phyloP scores from a whole-genome alignment of 139 green algal genomes.

The Closterium sp. region DNA sequence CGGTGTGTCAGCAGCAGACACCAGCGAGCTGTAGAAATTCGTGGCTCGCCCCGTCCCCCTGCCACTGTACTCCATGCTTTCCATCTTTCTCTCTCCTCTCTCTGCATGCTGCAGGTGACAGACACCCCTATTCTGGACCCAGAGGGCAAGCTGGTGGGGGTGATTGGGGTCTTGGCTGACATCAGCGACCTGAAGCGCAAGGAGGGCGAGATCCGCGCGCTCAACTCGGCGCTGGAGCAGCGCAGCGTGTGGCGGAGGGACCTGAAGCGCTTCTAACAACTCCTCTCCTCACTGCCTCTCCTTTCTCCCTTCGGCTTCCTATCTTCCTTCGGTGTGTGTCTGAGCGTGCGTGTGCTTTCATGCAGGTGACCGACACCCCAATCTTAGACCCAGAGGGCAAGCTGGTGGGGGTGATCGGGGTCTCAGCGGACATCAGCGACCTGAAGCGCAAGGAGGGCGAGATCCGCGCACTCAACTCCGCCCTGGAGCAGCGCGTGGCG shows the following conservation, averaged over 20 bases:
- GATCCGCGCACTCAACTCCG: constrained; percentile 1
- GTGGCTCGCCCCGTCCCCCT: no score
- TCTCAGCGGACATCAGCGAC: constrained; percentile 22
- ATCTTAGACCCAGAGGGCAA: constrained; percentile 1
- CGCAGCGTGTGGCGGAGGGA: constrained; percentile 17
- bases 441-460: constrained; percentile 25
- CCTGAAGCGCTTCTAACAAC: no score
- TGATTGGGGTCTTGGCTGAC: constrained; percentile 14
- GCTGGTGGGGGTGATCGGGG: constrained; percentile 18
- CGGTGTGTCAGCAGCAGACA: constrained; percentile 17
- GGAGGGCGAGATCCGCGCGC: background rate
- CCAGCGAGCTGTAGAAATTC: background rate
- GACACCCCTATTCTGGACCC: constrained; percentile 13
- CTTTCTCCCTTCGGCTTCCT: no score
- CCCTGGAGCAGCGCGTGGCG: background rate
- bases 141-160: constrained; percentile 5
- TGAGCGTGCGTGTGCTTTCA: no score
- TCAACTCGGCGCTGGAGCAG: constrained; percentile 12
- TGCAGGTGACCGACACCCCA: constrained; percentile 13
- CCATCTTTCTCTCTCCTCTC: no score
- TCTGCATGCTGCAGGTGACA: constrained; percentile 2
- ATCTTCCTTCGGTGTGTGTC: no score
- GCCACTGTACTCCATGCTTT: no score
- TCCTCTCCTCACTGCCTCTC: no score
- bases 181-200: constrained; percentile 29